Percentiles rank a stretch among this genome's conserved stretches.
Conservation (phyloP, 2,329 filamentous ascomycete genomes). For the Cercospora sesami region DNA sequence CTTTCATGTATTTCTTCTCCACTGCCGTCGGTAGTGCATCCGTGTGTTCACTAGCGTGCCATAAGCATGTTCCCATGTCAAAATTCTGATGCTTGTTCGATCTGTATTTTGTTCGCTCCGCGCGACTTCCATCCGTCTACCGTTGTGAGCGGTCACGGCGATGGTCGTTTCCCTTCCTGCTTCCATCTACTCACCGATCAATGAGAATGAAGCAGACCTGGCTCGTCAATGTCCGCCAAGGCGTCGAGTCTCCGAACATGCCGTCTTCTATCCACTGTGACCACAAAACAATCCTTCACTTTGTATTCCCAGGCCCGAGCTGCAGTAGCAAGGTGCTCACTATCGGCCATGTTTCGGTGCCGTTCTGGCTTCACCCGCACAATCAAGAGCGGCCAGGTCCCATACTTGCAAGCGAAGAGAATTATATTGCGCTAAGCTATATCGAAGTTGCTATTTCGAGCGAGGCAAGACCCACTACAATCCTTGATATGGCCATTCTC, state of each 20-base stretch:
- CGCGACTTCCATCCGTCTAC: not conserved
- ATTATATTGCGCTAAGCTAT: conserved; percentile 2
- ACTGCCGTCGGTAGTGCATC: not conserved
- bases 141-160: not conserved
- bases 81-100: not conserved
- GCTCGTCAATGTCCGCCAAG: not conserved
- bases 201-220: not conserved
- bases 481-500: not conserved
- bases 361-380: not conserved
- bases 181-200: not conserved
- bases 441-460: conserved; percentile 14
- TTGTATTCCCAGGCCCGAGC: not conserved
- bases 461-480: not conserved
- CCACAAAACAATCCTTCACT: not conserved
- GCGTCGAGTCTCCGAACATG: not conserved
- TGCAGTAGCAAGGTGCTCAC: not conserved
- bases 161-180: not conserved
- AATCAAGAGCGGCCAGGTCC: not conserved
- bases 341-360: not conserved
- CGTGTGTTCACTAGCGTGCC: not conserved
- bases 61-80: not conserved
- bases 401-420: conserved; percentile 9
- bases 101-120: not conserved
- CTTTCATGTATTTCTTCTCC: not conserved
- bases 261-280: not conserved